Conservation (phyloP, 2,329 filamentous ascomycete species). For the Cordyceps javanica region DNA sequence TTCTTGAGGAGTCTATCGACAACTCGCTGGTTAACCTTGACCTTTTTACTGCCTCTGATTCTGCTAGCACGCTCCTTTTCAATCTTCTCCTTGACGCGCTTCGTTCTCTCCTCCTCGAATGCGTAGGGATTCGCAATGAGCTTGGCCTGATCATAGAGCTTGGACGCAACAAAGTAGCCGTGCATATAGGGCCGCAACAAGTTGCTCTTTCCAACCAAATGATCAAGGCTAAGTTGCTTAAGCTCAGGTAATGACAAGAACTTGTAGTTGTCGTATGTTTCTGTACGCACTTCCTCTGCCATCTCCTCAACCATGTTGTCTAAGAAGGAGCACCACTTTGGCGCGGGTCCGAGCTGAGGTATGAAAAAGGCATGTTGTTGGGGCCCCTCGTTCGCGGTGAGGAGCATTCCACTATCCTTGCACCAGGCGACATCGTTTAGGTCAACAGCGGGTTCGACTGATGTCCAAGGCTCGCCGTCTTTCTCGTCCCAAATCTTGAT, state of each 20-base stretch:
- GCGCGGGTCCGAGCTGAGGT: slow-evolving; percentile 85
- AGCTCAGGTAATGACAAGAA: slow-evolving; percentile 89
- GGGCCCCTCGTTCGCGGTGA: slow-evolving; percentile 94
- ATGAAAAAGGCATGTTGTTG: slow-evolving; percentile 95
- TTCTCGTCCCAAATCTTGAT: slow-evolving; percentile 93
- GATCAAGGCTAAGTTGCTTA: slow-evolving; percentile 75
- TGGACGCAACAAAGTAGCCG: slow-evolving; percentile 94
- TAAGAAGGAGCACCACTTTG: slow-evolving; percentile 92
- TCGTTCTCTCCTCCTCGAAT: slow-evolving; percentile 86
- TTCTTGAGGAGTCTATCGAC: slow-evolving; percentile 68
- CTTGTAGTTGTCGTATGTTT: slow-evolving; percentile 98
- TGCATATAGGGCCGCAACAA: slow-evolving; percentile 96
- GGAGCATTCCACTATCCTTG: slow-evolving; percentile 85
- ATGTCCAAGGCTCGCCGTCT: slow-evolving; percentile 86
- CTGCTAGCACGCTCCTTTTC: slow-evolving; percentile 94
- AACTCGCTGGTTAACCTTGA: slow-evolving; percentile 87
- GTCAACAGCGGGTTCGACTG: slow-evolving; percentile 89
- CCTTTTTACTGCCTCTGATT: slow-evolving; percentile 91
- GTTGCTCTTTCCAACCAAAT: slow-evolving; percentile 85
- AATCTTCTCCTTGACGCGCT: slow-evolving; percentile 89
- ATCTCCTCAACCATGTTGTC: slow-evolving; percentile 99
- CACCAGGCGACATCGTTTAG: slow-evolving; percentile 93
- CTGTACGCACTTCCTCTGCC: slow-evolving; percentile 72
- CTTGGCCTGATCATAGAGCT: slow-evolving; percentile 89
- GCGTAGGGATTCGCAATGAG: slow-evolving; percentile 91